Percentiles rank a stretch among this genome's conserved stretches.
These are phyloP conservation scores for Sordariomycetes sp. DNA, from an alignment of 2,329 filamentous ascomycete species.

Conservation along the genomic window DNA sequence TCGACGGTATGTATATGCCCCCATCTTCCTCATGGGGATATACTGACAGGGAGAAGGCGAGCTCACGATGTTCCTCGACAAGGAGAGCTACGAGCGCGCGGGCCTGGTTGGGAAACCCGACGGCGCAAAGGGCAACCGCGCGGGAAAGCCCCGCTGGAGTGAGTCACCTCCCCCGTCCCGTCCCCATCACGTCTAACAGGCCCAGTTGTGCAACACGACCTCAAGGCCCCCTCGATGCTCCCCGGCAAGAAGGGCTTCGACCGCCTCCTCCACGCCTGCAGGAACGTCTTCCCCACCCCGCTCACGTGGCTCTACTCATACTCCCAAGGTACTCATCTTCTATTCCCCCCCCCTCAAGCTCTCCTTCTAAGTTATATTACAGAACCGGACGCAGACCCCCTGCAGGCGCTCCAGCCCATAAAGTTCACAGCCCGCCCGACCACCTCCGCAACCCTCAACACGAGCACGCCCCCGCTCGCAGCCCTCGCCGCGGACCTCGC, in stretches of 20 bases:
- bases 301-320: constrained; percentile 53
- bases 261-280: constrained; percentile 65
- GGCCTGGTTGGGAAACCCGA: constrained; percentile 67
- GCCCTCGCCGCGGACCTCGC: constrained; percentile 15
- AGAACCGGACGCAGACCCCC: constrained; percentile 39
- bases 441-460: constrained; percentile 10
- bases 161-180: constrained; percentile 15
- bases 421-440: constrained; percentile 25
- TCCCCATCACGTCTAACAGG: neutral
- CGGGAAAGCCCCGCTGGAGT: constrained; percentile 65
- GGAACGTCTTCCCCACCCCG: constrained; percentile 60
- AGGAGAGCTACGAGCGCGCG: constrained; percentile 70
- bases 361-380: constrained; percentile 9
- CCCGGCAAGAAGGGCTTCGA: constrained; percentile 78
- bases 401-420: constrained; percentile 31
- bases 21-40: neutral
- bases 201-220: constrained; percentile 62
- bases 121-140: constrained; percentile 44
- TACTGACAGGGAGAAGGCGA: constrained; percentile 35
- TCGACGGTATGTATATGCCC: constrained; percentile 43
- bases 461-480: constrained; percentile 13
- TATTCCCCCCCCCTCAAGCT: neutral
- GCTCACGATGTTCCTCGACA: constrained; percentile 68
- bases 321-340: neutral
- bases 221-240: constrained; percentile 65